Base-by-base conservation (phyloP, 2,329 filamentous ascomycete species). In the Neofusicoccum sp. region DNA sequence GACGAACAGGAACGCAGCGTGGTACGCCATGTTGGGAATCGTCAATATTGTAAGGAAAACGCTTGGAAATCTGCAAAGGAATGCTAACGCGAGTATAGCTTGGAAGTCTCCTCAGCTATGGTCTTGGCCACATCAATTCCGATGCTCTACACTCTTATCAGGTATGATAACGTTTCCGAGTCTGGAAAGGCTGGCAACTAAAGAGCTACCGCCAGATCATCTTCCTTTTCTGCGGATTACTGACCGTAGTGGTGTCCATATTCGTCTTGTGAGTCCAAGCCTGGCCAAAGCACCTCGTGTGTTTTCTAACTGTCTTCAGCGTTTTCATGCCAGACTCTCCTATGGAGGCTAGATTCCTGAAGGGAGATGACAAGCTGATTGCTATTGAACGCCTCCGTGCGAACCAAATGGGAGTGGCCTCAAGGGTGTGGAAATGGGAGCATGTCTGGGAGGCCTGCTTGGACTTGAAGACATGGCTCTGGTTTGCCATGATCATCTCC, bases 281-380 rank as follows among this genome's bases (percentile, higher is more conserved):
- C 14, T 11, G 12, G 12, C 12, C 6, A 48, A 12, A 7, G 28
- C n/a, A 20, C 7, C 6, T 60, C 9, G 6, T 3, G 4, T 24
- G 4, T 33, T 6, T 45, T 28, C 62, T 63, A 36, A 63, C 1
- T 12, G 6, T 7, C 3, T 14, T n/a, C 33, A 63, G 59, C 44
- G 61, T 81, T 12, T 80, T 82, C 58, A 85, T 89, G 79, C 86
- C 86, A 0, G 86, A 89, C 65, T 87, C 84, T 0, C 86, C 86
- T 0, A 80, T 86, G 67, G 79, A 83, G 20, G 80, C 84, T 1
- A 83, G 80, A n/a, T 87, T 86, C 49, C 75, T 88, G 2, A 77
- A 73, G 0, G 78, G 81, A 3, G 75, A 82, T 11, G 85, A 88
- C 47, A 86, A 83, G 59, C 66, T 85, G 0, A 72, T 86, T 7